Evolutionary conservation across 2,329 filamentous ascomycete species (phyloP).

Genomic region (Allantophomopsis lycopodina): DNA sequence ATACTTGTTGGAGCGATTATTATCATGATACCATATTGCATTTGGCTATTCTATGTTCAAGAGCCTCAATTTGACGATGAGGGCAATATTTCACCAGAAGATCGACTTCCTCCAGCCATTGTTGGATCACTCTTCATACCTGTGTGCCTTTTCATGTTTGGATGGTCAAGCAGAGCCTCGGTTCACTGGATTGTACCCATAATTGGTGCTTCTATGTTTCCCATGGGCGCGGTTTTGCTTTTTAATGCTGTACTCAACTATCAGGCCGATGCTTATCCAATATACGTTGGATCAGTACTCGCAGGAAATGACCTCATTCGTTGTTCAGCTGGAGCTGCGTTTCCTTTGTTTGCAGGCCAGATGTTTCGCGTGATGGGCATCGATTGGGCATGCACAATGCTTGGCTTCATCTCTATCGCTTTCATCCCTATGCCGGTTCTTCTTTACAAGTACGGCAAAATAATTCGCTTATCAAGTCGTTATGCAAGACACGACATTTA

Average conservation of each 20-base stretch:
- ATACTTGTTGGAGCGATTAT: conserved; percentile 50
- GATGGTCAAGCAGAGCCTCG: conserved; percentile 44
- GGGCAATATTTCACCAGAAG: conserved; percentile 50
- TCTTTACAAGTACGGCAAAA: conserved; percentile 57
- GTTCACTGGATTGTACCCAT: conserved; percentile 44
- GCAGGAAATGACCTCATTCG: conserved; percentile 61
- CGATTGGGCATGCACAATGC: conserved; percentile 63
- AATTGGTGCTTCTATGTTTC: conserved; percentile 24
- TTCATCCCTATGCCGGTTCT: conserved; percentile 65
- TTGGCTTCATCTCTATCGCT: conserved; percentile 57
- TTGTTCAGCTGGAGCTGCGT: conserved; percentile 57
- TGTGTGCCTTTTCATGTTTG: conserved; percentile 55
- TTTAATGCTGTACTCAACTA: conserved; percentile 54
- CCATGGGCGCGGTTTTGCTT: conserved; percentile 38
- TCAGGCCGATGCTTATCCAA: conserved; percentile 53
- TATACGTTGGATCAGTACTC: conserved; percentile 64
- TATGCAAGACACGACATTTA: no score
- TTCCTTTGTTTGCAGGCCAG: conserved; percentile 54
- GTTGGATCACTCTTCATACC: conserved; percentile 49
- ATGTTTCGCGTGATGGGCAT: conserved; percentile 39
- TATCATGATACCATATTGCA: conserved; percentile 41
- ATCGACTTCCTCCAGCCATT: conserved; percentile 46
- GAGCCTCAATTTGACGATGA: conserved; percentile 24
- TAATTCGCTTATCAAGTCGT: conserved; percentile 31
- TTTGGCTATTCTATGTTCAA: conserved; percentile 27